Conservation (phyloP, 805 yeast species). For the Lipomyces kockii region DNA sequence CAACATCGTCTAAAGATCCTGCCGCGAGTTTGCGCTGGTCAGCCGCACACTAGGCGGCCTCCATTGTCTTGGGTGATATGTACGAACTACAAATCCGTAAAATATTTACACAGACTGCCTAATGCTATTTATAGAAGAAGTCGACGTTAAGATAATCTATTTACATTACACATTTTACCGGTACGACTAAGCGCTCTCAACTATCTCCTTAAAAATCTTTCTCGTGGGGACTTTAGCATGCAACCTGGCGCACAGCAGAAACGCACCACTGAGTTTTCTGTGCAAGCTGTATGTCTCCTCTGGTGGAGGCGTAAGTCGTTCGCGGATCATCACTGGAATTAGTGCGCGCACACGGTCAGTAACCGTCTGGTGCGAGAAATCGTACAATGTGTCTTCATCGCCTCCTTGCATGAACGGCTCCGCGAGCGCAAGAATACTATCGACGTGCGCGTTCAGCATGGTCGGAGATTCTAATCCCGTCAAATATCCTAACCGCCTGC, state of each 20-base stretch:
- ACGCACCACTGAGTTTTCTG: conserved; percentile 93
- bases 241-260: conserved; percentile 82
- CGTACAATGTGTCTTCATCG: conserved; percentile 57
- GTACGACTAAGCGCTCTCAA: conserved; percentile 51
- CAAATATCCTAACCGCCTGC: conserved; percentile 78
- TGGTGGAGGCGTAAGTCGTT: conserved; percentile 95
- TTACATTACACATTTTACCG: not conserved
- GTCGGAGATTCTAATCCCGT: conserved; percentile 84
- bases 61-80: not conserved
- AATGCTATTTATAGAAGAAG: not conserved
- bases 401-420: conserved; percentile 79
- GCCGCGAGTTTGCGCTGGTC: not conserved
- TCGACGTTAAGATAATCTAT: not conserved
- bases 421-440: conserved; percentile 85
- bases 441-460: conserved; percentile 92
- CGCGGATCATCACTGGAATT: conserved; percentile 86
- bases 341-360: conserved; percentile 90
- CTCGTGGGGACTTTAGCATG: conserved; percentile 83
- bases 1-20: too few relatives aligned
- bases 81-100: not conserved
- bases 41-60: not conserved
- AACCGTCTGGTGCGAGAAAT: conserved; percentile 84
- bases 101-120: too few relatives aligned
- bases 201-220: conserved; percentile 72
- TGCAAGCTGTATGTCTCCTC: conserved; percentile 98